Evolutionary conservation across 495 filamentous ascomycete species (phyloP).

Genomic region (Penicillium maclennaniae): DNA sequence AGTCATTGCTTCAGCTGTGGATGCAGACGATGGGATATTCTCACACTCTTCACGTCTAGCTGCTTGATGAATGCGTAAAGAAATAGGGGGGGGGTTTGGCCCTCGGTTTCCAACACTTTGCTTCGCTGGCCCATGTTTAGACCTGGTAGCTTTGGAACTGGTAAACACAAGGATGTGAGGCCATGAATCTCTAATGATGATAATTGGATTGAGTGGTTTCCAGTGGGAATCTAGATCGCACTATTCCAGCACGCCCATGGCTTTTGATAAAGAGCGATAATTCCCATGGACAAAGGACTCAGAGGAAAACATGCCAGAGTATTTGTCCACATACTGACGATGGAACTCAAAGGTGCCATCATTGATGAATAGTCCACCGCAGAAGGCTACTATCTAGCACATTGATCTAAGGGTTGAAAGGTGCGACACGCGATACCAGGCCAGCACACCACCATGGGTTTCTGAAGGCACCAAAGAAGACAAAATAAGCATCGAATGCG

Average conservation of each 20-base stretch:
- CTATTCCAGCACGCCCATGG: neutral
- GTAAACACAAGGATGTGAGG: neutral
- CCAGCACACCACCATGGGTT: neutral
- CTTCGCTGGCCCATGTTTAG: constrained; percentile 30
- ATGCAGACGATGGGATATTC: constrained; percentile 10
- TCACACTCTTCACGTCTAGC: constrained; percentile 67
- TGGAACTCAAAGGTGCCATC: neutral
- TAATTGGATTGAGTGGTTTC: neutral
- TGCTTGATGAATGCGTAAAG: constrained; percentile 75
- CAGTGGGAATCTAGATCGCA: neutral
- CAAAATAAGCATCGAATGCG: neutral
- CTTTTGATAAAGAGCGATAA: neutral
- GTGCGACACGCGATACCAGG: neutral
- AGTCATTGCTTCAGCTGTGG: neutral
- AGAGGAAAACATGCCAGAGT: neutral
- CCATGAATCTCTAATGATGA: neutral
- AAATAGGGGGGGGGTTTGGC: constrained; percentile 50
- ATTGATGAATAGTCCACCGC: neutral
- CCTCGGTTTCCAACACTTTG: constrained; percentile 47
- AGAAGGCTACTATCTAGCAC: neutral
- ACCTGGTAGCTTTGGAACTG: neutral
- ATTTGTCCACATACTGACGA: neutral
- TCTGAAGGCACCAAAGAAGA: neutral
- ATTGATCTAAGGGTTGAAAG: neutral
- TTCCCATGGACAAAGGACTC: neutral